phyloP scores from a whole-genome alignment of 257 asterid genomes.

The Solanum tarapatanum region DNA sequence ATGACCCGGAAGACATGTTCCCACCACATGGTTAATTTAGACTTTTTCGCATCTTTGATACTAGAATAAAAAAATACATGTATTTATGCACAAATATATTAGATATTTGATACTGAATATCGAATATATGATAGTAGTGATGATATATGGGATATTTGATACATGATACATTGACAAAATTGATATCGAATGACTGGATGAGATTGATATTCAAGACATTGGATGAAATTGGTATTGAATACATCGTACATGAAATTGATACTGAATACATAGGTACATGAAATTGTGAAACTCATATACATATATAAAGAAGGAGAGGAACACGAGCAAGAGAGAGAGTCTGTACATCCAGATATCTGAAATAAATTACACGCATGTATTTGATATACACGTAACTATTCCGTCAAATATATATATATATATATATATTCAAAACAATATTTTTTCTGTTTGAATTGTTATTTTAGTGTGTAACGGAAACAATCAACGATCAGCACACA shows the following conservation, averaged over 20 bases:
- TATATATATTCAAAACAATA: too few species aligned
- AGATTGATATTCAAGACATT: too few species aligned
- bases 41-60: background rate
- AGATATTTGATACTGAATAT: background rate
- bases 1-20: background rate
- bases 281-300: too few species aligned
- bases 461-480: too few species aligned
- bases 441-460: too few species aligned
- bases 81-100: too few species aligned
- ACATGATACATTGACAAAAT: background rate
- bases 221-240: background rate
- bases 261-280: too few species aligned
- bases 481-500: background rate
- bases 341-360: rapidly evolving
- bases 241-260: too few species aligned
- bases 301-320: background rate
- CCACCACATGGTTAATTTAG: background rate
- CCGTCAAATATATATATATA: background rate
- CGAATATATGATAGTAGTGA: background rate
- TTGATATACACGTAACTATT: background rate
- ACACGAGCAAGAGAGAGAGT: background rate
- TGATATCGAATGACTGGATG: background rate
- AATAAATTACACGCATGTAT: background rate
- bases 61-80: background rate
- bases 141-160: too few species aligned